Base-by-base conservation (phyloP, 2,329 filamentous ascomycete genomes). In the Colletotrichum trifolii region DNA sequence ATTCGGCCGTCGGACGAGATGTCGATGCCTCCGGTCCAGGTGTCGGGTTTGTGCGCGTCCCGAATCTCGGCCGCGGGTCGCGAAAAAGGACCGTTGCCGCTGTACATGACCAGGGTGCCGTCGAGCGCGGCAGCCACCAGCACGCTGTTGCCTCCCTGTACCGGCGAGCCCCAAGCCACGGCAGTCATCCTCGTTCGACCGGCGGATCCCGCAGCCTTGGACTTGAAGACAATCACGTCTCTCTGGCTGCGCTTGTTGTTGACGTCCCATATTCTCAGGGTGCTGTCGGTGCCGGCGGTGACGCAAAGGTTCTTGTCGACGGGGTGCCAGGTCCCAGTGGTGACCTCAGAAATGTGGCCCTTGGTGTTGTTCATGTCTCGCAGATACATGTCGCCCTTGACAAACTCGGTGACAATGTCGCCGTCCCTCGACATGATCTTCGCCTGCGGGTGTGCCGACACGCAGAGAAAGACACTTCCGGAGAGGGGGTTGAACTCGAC, bases 341-440 rank as follows among this genome's bases (percentile, higher is more conserved):
- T 94, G 45, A 97, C 87, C 77, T 97, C 96, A 4, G 94, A 94
- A 56, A 97, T 89, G 78, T 99, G 96, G 1, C 96, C 96, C 76
- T 97, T 98, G 5, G 96, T 99, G 75, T 98, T 94, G 78, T 97
- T 88, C 91, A 98, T 96, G 76, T 99, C 96, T 59, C 95, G 87
- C 69, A 99, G 81, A 73, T 99, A 99, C 94, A 98, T 98, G 75
- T 99, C 96, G 49, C 96, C 96, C 79, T 99, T 99, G 70, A 94
- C 91, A 69, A 97, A 98, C 73, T 97, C 94, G 1, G 91, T 90
- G 53, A 96, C 72, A 8, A 91, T 85, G 48, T 96, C 93, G 43
- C 96, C 96, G 79, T 99, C 95, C 72, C 96, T 89, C 71, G 88
- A 92, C 76, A 98, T 85, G 33, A 99, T 89, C 76, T 94, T 94